Base-by-base conservation (phyloP, 805 yeast species). In the Myxozyma udenii region DNA sequence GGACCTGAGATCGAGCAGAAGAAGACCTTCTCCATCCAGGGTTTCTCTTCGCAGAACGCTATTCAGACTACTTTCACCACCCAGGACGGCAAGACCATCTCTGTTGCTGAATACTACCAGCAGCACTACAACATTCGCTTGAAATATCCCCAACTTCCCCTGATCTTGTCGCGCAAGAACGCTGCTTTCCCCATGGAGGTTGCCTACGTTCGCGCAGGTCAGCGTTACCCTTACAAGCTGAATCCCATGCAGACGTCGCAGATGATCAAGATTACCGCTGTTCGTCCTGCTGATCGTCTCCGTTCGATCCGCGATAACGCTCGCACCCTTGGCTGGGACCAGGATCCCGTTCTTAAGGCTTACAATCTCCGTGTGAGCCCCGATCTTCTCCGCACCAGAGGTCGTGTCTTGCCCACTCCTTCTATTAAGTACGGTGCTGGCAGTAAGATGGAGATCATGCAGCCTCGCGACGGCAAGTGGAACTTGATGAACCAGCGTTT, bases 211-310 rank as follows among this genome's bases (percentile, higher is more conserved):
- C 53, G 57, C 28, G 62, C 64, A 9, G 69, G 70, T 30, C 70
- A 66, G 54, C 60, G 60, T 37, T 66, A 58, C 25, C 62, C 53
- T n/a, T 68, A 68, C 32, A 67, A 65, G 41, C 36, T 66, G 16
- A 47, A 57, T 18, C 69, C 65, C 42, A 57, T 58, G 28, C 61
- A 62, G 45, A 66, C 68, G n/a, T 53, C 61, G 12, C 46, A 55
- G n/a, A 63, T 66, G 57, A 60, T 66, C 38, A 61, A 61, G 41
- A 60, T 61, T 28, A 61, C 68, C 12, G 65, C 68, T 3, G 62
- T 62, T 24, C 62, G 64, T 45, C 70, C 70, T 24, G 61, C 58
- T 37, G 62, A 58, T 4, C 63, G 65, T 43, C 63, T 66, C 1
- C 62, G 64, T 41, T 48, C 65, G 22, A 66, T 64, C 28, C 64